Conservation (phyloP, 306 rosid genomes). For the Cicer pinnatifidum region DNA sequence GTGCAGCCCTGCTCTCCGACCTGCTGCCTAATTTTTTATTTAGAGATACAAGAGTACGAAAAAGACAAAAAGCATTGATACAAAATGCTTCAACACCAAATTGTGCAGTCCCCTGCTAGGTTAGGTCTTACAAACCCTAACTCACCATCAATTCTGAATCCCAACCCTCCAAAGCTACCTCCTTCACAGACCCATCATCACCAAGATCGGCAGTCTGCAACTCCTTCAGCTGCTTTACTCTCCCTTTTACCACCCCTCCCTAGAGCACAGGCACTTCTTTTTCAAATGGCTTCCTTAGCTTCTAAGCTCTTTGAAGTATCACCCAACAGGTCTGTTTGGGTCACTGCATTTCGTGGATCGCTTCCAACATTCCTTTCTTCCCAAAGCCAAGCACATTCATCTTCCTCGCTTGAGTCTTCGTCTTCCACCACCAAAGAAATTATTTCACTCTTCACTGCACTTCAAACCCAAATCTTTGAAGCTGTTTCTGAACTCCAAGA, state of each 20-base stretch:
- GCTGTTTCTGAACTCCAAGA: conserved; percentile 93
- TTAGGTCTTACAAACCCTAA: conserved; percentile 78
- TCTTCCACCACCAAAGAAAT: conserved; percentile 76
- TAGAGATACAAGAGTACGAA: conserved; percentile 6
- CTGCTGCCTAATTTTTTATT: not conserved
- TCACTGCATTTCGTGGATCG: conserved; percentile 74
- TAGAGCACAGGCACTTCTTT: conserved; percentile 80
- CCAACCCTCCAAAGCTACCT: conserved; percentile 71
- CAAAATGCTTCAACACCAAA: conserved; percentile 79
- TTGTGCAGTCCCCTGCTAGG: conserved; percentile 86
- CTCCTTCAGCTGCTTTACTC: conserved; percentile 58
- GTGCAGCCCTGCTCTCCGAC: not conserved
- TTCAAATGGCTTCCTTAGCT: conserved; percentile 78
- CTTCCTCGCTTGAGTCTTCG: conserved; percentile 53
- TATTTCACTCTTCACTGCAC: conserved; percentile 61
- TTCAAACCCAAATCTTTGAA: conserved; percentile 86
- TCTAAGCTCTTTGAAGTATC: conserved; percentile 80
- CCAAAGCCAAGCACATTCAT: conserved; percentile 50
- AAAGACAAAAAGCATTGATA: not conserved
- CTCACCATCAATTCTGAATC: conserved; percentile 75
- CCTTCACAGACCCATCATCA: conserved; percentile 53
- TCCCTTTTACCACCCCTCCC: conserved; percentile 91
- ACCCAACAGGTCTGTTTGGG: conserved; percentile 76
- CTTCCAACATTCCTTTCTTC: conserved; percentile 79
- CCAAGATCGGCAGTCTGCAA: conserved; percentile 46